These are phyloP conservation scores for Gyromitra esculenta DNA, from an alignment of 2,329 filamentous ascomycete species.

Conservation along the genomic window DNA sequence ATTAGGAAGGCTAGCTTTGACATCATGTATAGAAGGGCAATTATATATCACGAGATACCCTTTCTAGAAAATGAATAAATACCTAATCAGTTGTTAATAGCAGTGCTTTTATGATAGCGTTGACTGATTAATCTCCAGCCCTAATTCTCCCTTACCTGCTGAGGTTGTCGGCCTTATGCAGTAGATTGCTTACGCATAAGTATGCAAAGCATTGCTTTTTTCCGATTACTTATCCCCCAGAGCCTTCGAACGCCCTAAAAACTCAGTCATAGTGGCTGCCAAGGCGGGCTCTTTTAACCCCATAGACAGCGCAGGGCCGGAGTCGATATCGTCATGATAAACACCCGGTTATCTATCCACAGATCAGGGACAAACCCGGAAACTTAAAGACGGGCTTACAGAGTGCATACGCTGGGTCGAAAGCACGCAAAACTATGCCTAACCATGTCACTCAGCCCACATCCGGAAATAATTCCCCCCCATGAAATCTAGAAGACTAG, in stretches of 20 bases:
- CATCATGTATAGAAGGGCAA: background rate
- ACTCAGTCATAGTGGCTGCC: slow-evolving; percentile 5
- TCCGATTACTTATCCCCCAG: slow-evolving; percentile 18
- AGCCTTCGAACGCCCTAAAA: background rate
- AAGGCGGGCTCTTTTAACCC: slow-evolving; percentile 15
- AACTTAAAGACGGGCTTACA: slow-evolving; percentile 31
- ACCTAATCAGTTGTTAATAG: background rate
- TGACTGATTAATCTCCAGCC: background rate
- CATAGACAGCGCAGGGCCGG: slow-evolving; percentile 3
- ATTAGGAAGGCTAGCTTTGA: background rate
- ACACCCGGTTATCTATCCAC: slow-evolving; percentile 24
- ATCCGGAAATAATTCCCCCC: slow-evolving; percentile 24
- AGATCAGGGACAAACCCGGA: slow-evolving; percentile 27
- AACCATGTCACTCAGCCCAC: background rate
- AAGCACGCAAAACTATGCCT: background rate
- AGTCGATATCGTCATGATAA: slow-evolving; percentile 13
- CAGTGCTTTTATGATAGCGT: background rate
- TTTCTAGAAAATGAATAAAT: background rate
- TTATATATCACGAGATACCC: background rate
- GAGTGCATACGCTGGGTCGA: slow-evolving; percentile 26
- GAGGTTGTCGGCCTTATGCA: background rate
- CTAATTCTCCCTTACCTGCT: background rate
- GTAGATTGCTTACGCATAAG: slow-evolving; percentile 14
- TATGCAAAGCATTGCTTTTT: slow-evolving; percentile 31
- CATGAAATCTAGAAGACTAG: slow-evolving; percentile 2